Evolutionary conservation across 2,329 filamentous ascomycete species (phyloP).

Genomic region (Thielaviopsis punctulata): DNA sequence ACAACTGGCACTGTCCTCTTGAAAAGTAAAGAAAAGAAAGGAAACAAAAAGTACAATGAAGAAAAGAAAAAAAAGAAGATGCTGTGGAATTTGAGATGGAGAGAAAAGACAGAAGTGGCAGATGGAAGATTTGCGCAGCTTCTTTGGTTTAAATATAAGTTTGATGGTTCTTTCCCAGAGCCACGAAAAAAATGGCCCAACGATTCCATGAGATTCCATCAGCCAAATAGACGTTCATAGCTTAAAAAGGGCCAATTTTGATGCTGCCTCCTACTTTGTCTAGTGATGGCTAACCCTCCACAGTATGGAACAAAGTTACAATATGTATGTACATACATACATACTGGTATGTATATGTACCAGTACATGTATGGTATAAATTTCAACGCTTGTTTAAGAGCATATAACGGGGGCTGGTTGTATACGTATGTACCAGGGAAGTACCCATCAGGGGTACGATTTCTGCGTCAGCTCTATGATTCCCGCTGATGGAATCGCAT

Average conservation of each 20-base stretch:
- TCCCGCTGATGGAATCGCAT: conserved; percentile 4
- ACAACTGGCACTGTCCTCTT: conserved; percentile 7
- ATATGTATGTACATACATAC: background rate
- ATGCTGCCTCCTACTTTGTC: no score
- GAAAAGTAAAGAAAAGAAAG: conserved; percentile 3
- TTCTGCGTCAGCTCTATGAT: background rate
- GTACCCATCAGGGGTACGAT: background rate
- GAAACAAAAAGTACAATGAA: conserved; percentile 9
- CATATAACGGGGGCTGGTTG: no score
- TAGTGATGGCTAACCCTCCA: no score
- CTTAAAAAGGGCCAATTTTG: no score
- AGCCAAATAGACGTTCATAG: conserved; percentile 6
- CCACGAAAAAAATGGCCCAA: background rate
- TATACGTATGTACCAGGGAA: background rate
- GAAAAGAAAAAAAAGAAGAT: conserved; percentile 4
- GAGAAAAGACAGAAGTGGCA: conserved; percentile 5
- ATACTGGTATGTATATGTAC: no score
- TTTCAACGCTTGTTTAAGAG: no score
- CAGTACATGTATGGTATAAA: no score
- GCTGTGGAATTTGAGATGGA: conserved; percentile 4
- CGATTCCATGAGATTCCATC: conserved; percentile 15
- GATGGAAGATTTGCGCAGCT: conserved; percentile 1
- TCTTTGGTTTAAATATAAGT: conserved; percentile 8
- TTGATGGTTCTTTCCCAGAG: background rate
- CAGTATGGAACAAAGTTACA: background rate